Base-by-base conservation (phyloP, 345 rosid genomes). In the Murraya paniculata region DNA sequence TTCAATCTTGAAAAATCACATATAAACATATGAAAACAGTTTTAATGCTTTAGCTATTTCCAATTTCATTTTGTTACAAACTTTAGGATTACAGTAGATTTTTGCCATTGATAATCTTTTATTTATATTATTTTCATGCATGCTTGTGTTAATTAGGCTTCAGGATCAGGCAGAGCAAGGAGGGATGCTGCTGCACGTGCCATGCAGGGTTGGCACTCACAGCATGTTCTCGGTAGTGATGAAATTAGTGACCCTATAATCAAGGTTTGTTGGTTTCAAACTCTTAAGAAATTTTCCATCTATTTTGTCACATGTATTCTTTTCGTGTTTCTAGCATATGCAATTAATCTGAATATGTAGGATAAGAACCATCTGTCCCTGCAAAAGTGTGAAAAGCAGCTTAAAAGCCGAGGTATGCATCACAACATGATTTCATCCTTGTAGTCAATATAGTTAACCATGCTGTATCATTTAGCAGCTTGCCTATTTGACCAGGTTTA, bases 151-250 rank as follows among this genome's bases (percentile, higher is more conserved):
- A 76, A 84, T 73, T 79, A 89, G 89, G 85, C 87, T 38, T 81
- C 88, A 22, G 89, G 88, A 64, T 86, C 90, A 2, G 91, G 91
- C 73, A 82, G 96, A 68, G 87, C 89, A 59, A 83, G 91, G 65
- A 90, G 94, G 69, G 91, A 89, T 85, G 87, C 92, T 78, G 95
- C 95, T 7, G 85, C 92, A 33, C 95, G 95, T 79, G 95, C 95
- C 13, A 91, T 90, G 93, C 92, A 87, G 83, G 93, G 96, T 80
- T 91, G 96, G 93, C 93, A 88, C 72, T 86, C 92, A 2, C 92
- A 87, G 45, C 90, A 90, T 35, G 84, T 86, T 78, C 84, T 86
- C 50, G 85, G 87, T 81, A 86, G 84, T 61, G 88, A 86, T 31
- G 90, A 91, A 83, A 91, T 91, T 61, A 82, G 88, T 77, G 86